Base-by-base conservation (phyloP, 176 grass and related monocot species). In the Musa beccarii region DNA sequence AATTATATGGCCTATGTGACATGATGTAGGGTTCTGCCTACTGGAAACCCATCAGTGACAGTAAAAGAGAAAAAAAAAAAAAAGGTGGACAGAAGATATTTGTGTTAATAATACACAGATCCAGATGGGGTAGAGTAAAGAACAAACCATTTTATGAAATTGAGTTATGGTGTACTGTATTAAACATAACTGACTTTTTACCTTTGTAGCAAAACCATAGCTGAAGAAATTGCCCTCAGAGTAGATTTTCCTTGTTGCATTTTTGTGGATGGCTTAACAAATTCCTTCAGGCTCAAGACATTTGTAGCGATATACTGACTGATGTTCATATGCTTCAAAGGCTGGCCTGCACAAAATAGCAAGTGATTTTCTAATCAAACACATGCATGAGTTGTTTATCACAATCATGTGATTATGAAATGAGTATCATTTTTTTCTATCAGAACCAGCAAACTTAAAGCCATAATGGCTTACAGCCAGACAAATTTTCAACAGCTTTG, bases 161-260 rank as follows among this genome's bases (percentile, higher is more conserved):
- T 43, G 34, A 43, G 34, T 43, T 43, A 43, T 34, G 34, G 34
- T 43, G 34, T 43, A 43, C 34, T 43, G 4, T 43, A 43, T 43
- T 11, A 20, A 11, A 68, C 76, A 53, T 43, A 75, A 77, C 55
- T 80, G 12, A 77, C 81, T 68, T 54, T 78, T 71, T 83, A 99
- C 95, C 95, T 94, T 59, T 92, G 95, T 22, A 99, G 72, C 75
- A 87, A 84, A 75, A 89, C 49, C 90, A 99, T 99, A 72, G 91
- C 91, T 29, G 72, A 83, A 28, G 86, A 89, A 69, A 99, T 79
- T 75, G 90, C 86, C 84, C 87, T 93, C 71, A 94, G 80, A 84
- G 90, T 54, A 17, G 79, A 88, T 26, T 49, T 69, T 77, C 86
- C 88, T 78, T 88, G 81, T 79, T 85, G 68, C 77, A 84, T 73